phyloP scores from a whole-genome alignment of 345 rosid genomes.

The Trapa bicornis region DNA sequence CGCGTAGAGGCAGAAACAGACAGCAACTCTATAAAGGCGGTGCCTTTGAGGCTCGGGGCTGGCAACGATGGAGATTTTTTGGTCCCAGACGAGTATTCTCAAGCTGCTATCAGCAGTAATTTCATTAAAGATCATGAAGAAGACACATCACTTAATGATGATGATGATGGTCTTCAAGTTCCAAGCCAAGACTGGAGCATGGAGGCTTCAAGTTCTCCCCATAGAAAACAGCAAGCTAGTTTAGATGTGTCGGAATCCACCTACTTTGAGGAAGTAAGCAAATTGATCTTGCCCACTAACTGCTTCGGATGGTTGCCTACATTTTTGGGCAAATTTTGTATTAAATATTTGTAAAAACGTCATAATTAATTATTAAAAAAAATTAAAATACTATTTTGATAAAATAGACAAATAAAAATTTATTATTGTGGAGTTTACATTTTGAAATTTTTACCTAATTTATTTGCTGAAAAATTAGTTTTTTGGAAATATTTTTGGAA shows the following conservation, averaged over 20 bases:
- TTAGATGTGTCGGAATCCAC: slow-evolving; percentile 19
- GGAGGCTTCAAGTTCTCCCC: slow-evolving; percentile 33
- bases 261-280: slow-evolving; percentile 28
- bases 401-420: no score
- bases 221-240: slow-evolving; percentile 12
- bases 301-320: not conserved
- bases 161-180: slow-evolving; percentile 2
- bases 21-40: not conserved
- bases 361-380: no score
- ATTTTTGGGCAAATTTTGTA: no score
- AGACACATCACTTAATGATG: slow-evolving; percentile 1
- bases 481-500: no score
- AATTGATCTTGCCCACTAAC: not conserved
- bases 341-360: no score
- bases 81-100: slow-evolving; percentile 52
- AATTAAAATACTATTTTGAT: no score
- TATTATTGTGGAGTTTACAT: no score
- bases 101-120: slow-evolving; percentile 22
- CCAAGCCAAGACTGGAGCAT: slow-evolving; percentile 3
- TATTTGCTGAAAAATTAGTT: no score
- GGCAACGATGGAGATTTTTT: slow-evolving; percentile 7
- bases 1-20: not conserved
- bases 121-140: not conserved
- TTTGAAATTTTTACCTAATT: no score
- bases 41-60: not conserved